A percentile compares a stretch with the other conserved stretches of the same genome.
Conservation (phyloP, 164 flowering plant species). For the Tinospora cordifolia region DNA sequence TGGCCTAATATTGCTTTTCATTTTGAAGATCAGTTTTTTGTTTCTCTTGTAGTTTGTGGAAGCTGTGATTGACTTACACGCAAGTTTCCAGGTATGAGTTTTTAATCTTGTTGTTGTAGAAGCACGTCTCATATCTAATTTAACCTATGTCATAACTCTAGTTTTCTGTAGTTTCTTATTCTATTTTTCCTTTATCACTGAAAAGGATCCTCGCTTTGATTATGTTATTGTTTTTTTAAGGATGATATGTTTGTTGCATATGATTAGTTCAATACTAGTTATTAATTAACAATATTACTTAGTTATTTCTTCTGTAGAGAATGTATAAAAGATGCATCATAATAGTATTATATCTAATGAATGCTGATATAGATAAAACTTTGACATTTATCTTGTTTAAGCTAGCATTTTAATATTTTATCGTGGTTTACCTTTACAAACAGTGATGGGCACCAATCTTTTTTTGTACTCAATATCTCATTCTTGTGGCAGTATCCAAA, state of each 20-base stretch:
- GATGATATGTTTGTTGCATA: no score
- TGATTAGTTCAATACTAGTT: no score
- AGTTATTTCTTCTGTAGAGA: no score
- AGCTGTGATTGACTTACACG: conserved; percentile 55
- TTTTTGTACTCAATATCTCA: background rate
- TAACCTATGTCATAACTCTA: background rate
- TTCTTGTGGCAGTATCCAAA: conserved; percentile 61
- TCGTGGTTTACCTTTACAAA: background rate
- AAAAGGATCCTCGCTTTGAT: no score
- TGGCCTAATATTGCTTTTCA: background rate
- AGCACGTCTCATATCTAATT: background rate
- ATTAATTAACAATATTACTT: no score
- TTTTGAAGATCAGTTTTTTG: background rate
- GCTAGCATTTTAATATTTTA: background rate
- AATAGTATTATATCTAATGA: no score
- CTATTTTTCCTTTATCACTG: background rate
- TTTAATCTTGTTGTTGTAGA: background rate
- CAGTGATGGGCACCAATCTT: background rate
- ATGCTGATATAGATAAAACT: background rate
- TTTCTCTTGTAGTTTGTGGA: conserved; percentile 65
- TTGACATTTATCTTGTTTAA: no score
- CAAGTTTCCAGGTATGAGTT: conserved; percentile 43
- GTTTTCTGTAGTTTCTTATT: background rate
- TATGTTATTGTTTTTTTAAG: no score
- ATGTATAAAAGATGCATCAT: no score